phyloP scores from a whole-genome alignment of 108 stramenopile genomes.

The Bacterosira constricta region DNA sequence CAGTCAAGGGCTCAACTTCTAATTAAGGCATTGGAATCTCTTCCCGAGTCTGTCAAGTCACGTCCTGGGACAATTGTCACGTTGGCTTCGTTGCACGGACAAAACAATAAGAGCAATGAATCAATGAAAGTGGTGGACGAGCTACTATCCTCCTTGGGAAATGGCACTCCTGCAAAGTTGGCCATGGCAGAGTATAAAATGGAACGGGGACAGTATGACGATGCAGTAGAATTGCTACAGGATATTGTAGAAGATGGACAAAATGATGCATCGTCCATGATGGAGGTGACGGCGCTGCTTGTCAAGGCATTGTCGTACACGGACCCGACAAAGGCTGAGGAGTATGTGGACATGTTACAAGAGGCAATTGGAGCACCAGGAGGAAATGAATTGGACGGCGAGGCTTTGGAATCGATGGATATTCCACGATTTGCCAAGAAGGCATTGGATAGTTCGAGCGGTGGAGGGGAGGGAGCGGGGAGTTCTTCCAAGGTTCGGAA shows the following conservation, averaged over 20 bases:
- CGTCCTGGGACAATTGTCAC: constrained; percentile 63
- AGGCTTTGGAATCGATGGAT: constrained; percentile 65
- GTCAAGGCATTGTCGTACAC: constrained; percentile 68
- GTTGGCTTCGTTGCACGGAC: constrained; percentile 49
- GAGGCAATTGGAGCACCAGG: constrained; percentile 2
- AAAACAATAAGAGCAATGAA: constrained; percentile 9
- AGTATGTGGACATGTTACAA: constrained; percentile 33
- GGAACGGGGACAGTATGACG: constrained; percentile 56
- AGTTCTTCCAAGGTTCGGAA: constrained; percentile 29
- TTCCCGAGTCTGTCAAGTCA: constrained; percentile 56
- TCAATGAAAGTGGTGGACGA: constrained; percentile 11
- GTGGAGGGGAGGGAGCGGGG: constrained; percentile 1
- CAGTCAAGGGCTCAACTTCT: constrained; percentile 15
- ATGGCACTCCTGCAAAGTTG: constrained; percentile 19
- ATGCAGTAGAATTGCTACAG: constrained; percentile 63
- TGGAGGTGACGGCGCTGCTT: constrained; percentile 46
- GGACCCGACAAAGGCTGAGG: constrained; percentile 48
- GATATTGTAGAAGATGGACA: constrained; percentile 24
- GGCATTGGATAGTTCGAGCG: constrained; percentile 2
- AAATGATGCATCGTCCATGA: not conserved
- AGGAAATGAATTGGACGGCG: constrained; percentile 48
- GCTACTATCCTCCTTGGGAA: constrained; percentile 20
- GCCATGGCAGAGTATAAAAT: constrained; percentile 58
- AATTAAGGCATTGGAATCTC: constrained; percentile 56
- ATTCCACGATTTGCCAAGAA: constrained; percentile 63